Conservation (phyloP, 176 grass and related monocot genomes). For the Triticum urartu region DNA sequence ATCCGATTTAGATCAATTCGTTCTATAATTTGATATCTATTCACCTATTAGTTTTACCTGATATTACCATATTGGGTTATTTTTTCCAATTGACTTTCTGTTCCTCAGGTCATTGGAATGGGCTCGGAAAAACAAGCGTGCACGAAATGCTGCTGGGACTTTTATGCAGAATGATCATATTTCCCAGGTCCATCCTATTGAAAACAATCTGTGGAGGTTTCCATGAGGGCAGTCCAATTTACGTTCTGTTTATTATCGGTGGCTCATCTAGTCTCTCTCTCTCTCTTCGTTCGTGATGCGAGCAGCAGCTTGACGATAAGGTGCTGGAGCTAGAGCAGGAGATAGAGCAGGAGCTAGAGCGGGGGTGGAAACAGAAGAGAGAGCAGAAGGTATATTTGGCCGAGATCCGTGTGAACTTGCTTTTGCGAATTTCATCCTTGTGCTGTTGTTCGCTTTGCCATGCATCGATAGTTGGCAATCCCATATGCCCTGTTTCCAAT, state of each 20-base stretch:
- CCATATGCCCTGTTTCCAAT: background rate
- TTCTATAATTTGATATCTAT: background rate
- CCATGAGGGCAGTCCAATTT: background rate
- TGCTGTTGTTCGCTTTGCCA: background rate
- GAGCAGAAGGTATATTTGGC: conserved; percentile 55
- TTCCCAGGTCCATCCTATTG: background rate
- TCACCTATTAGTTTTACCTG: background rate
- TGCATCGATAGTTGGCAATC: background rate
- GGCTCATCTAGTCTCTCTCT: background rate
- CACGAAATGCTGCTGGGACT: background rate
- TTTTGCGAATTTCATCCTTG: background rate
- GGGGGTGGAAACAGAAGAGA: conserved; percentile 37
- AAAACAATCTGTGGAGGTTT: background rate
- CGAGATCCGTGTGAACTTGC: background rate
- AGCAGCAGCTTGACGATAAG: conserved; percentile 52
- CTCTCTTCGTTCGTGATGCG: background rate
- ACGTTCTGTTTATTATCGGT: background rate
- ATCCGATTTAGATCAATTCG: background rate
- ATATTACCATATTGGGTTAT: background rate
- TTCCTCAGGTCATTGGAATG: background rate
- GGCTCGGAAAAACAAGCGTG: background rate
- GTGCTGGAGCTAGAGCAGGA: conserved; percentile 24
- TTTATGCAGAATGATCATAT: background rate
- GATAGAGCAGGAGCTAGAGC: background rate
- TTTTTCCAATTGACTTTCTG: background rate